Base-by-base conservation (phyloP, 177 flowering plant species). In the Tripterygium wilfordii region DNA sequence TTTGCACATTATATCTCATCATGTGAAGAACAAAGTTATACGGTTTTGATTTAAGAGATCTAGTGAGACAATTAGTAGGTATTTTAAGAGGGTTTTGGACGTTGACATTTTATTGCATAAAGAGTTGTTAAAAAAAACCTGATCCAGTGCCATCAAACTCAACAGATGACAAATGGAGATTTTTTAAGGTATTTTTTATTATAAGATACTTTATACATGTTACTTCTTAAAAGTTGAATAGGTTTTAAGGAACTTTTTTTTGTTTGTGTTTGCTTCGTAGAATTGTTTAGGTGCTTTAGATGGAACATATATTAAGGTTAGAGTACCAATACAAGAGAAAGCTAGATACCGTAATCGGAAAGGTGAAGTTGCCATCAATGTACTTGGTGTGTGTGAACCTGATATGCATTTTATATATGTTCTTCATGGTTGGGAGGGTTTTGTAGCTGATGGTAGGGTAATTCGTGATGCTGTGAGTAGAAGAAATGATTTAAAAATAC, bases 61-160 rank as follows among this genome's bases (percentile, higher is more conserved):
- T 12, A n/a, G 43, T 6, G 59, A 47, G 17, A 56, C 47, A 29
- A 24, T 47, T 20, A 48, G 47, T 31, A 36, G 37, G 23, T n/a
- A 39, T 7, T 47, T 48, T 39, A 5, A 41, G 16, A 9, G 10
- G 0, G 40, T 47, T 0, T 39, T 56, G 17, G 10, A 20, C n/a
- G 31, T 25, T 7, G 38, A 40, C 15, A 1, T 48, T 17, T 10
- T 27, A 8, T 19, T 32, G 0, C 28, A 48, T 3, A 9, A 19
- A 1, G 30, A 24, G 2, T 33, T 48, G n/a, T 33, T 48, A 8
- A 22, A 48, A 20, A 20, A 20, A 9, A 30, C 51, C 27, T 1
- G 40, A 32, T 14, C 28, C 51, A 21, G 18, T 48, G 2, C 36
- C 27, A 20, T 10, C 12, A 3, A 23, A 48, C 38, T 32, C 39